Evolutionary conservation across 768 basidiomycete genomes (phyloP).

Genomic region (Gloeophyllum trabeum): DNA sequence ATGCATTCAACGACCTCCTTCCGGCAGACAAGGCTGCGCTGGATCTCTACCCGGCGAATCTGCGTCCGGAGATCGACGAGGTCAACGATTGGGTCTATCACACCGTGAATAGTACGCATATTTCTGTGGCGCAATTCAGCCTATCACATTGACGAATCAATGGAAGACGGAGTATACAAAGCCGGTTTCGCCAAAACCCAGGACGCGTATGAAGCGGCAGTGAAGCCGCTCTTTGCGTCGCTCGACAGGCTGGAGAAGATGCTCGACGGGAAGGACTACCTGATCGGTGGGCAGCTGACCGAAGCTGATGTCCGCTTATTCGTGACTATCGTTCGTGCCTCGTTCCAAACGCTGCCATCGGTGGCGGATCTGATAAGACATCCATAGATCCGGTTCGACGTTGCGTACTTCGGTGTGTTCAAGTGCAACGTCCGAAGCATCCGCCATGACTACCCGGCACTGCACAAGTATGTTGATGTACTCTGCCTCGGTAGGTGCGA

Average conservation of each 20-base stretch:
- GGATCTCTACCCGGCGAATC: conserved; percentile 70
- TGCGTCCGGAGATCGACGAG: conserved; percentile 68
- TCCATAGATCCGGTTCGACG: conserved; percentile 73
- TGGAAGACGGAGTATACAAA: conserved; percentile 75
- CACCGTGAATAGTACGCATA: conserved; percentile 63
- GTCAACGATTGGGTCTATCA: conserved; percentile 84
- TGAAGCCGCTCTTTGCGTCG: conserved; percentile 61
- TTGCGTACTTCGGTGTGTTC: conserved; percentile 86
- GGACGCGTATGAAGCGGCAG: conserved; percentile 69
- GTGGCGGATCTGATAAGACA: not conserved
- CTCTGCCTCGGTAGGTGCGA: conserved; percentile 3
- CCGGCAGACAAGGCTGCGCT: conserved; percentile 51
- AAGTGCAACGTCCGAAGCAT: conserved; percentile 87
- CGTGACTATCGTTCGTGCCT: conserved; percentile 78
- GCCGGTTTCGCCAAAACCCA: conserved; percentile 80
- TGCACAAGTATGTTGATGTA: conserved; percentile 42
- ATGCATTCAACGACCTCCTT: conserved; percentile 66
- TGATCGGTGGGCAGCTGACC: conserved; percentile 75
- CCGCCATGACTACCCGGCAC: conserved; percentile 77
- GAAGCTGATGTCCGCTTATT: conserved; percentile 82
- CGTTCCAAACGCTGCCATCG: not conserved
- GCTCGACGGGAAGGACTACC: conserved; percentile 68
- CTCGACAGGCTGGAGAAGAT: conserved; percentile 77
- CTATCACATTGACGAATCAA: not conserved
- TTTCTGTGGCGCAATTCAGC: not conserved